Percentiles rank a stretch among this genome's conserved stretches.
Evolutionary conservation across 805 yeast genomes (phyloP).

Genomic region (Kluyveromyces siamensis): DNA sequence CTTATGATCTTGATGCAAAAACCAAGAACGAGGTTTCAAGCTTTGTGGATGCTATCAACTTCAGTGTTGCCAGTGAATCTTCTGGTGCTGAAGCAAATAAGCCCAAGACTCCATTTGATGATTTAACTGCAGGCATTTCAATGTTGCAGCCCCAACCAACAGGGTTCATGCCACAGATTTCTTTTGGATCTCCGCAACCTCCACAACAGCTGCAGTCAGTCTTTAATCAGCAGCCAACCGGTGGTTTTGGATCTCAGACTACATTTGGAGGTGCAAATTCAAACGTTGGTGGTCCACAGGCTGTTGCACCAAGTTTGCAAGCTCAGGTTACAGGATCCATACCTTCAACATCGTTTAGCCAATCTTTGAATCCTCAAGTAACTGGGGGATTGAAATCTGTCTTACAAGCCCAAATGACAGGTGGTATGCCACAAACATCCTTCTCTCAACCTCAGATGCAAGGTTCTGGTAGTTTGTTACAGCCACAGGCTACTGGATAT

Average conservation of each 20-base stretch:
- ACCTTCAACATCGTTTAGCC: constrained; percentile 32
- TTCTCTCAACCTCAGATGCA: constrained; percentile 6
- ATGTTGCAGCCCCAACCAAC: constrained; percentile 32
- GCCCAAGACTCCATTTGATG: constrained; percentile 35
- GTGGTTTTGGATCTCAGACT: constrained; percentile 24
- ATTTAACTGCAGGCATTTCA: constrained; percentile 19
- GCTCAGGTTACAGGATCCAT: constrained; percentile 36
- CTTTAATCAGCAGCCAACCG: constrained; percentile 1
- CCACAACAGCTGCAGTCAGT: background rate
- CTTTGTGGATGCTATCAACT: constrained; percentile 81
- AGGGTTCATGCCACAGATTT: constrained; percentile 30
- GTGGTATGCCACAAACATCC: constrained; percentile 25
- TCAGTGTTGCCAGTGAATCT: constrained; percentile 54
- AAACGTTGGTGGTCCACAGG: constrained; percentile 22
- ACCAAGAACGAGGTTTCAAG: constrained; percentile 79
- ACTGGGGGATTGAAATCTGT: constrained; percentile 16
- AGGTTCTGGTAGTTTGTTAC: constrained; percentile 32
- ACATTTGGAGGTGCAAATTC: constrained; percentile 31
- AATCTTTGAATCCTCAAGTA: constrained; percentile 18
- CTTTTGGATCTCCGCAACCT: constrained; percentile 17
- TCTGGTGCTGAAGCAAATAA: constrained; percentile 5
- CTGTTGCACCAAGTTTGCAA: constrained; percentile 15
- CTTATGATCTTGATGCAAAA: constrained; percentile 59
- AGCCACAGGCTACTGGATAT: constrained; percentile 65
- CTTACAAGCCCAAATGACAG: constrained; percentile 34